These are phyloP conservation scores for Rhodotorula sp. DNA, from an alignment of 1,284 basidiomycete genomes.

Conservation along the genomic window DNA sequence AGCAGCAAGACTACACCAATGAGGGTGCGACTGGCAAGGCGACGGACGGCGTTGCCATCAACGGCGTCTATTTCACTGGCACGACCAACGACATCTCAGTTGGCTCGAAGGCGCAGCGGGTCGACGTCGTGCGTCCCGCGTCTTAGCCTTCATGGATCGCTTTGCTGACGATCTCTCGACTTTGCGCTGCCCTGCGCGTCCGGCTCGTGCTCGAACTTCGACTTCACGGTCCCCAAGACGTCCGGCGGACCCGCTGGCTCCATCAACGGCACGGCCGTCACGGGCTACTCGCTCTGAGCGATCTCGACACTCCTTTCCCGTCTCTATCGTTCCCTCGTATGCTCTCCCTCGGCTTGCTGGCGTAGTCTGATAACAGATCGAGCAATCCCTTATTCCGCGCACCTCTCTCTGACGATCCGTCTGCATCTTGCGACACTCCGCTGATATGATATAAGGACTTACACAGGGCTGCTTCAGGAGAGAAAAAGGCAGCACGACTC, in stretches of 20 bases:
- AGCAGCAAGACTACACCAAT: constrained; percentile 31
- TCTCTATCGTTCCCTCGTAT: neutral
- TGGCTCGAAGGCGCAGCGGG: constrained; percentile 9
- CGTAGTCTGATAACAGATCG: neutral
- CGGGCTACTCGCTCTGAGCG: neutral
- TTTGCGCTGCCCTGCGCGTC: neutral
- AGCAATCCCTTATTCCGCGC: no score
- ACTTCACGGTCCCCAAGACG: neutral
- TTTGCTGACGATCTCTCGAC: neutral
- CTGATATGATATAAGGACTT: no score
- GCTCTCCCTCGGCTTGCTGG: neutral
- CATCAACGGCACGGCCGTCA: neutral
- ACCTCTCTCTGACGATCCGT: no score
- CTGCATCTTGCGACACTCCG: no score
- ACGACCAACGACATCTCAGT: constrained; percentile 20
- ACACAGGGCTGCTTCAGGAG: no score
- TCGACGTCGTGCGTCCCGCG: constrained; percentile 17
- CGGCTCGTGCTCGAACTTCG: neutral
- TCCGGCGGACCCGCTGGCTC: neutral
- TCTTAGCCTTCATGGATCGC: neutral
- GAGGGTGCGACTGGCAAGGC: constrained; percentile 37
- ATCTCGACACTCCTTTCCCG: neutral
- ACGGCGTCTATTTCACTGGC: constrained; percentile 27
- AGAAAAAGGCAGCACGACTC: no score
- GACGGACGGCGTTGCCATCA: constrained; percentile 29